These are phyloP conservation scores for Dacryopinax primogenitus DNA, from an alignment of 768 basidiomycete genomes.

Conservation along the genomic window DNA sequence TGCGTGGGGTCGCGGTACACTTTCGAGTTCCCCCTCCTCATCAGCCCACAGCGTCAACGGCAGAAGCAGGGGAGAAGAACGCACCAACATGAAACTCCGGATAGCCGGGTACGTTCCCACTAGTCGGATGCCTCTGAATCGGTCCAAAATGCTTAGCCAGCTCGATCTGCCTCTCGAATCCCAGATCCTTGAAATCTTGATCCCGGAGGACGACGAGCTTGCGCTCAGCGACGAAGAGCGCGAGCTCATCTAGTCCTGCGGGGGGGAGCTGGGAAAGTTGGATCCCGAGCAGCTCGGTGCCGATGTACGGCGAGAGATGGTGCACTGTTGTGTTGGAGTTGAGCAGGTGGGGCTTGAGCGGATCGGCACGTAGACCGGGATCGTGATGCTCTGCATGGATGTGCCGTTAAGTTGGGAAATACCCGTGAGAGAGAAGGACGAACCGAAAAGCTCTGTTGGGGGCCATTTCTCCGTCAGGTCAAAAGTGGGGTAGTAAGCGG, in stretches of 20 bases:
- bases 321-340: slow-evolving; percentile 28
- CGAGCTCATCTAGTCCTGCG: slow-evolving; percentile 44
- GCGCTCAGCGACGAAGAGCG: slow-evolving; percentile 39
- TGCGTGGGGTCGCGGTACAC: slow-evolving; percentile 41
- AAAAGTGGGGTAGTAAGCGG: slow-evolving; percentile 38
- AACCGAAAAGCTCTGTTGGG: slow-evolving; percentile 39
- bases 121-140: slow-evolving; percentile 24
- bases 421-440: neutral
- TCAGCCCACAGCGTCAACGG: neutral
- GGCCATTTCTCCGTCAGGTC: slow-evolving; percentile 40
- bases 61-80: slow-evolving; percentile 15
- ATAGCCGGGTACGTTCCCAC: slow-evolving; percentile 42
- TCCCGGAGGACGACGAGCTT: slow-evolving; percentile 46
- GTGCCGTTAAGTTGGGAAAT: neutral
- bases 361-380: slow-evolving; percentile 38
- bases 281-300: slow-evolving; percentile 39
- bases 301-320: slow-evolving; percentile 40
- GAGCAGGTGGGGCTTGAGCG: slow-evolving; percentile 40
- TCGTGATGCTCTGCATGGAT: slow-evolving; percentile 31
- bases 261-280: slow-evolving; percentile 41
- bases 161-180: slow-evolving; percentile 40
- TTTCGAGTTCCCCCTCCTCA: slow-evolving; percentile 12
- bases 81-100: slow-evolving; percentile 48
- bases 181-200: slow-evolving; percentile 50
- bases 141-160: slow-evolving; percentile 31